Percentiles rank a stretch among this genome's conserved stretches.
Conservation (phyloP, 768 basidiomycete species). For the Lenzites betulinus region DNA sequence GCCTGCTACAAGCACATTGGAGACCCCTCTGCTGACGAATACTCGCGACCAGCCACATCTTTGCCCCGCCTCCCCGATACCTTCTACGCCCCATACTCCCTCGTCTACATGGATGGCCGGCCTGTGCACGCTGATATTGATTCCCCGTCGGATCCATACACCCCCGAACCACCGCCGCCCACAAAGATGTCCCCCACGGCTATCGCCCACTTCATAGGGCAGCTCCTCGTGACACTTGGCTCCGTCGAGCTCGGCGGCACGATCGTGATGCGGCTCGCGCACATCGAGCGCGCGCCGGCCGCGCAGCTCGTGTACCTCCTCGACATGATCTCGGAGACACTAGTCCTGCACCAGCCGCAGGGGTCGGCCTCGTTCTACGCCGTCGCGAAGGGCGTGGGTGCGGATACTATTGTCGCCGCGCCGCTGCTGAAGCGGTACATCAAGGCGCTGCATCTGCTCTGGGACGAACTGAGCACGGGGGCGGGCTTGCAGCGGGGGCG, state of each 20-base stretch:
- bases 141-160: too few species aligned
- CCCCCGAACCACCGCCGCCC: background rate
- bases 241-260: constrained; percentile 4
- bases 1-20: background rate
- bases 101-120: constrained; percentile 1
- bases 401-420: background rate
- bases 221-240: background rate
- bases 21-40: too few species aligned
- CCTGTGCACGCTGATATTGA: background rate
- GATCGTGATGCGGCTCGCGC: constrained; percentile 1
- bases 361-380: background rate
- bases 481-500: background rate
- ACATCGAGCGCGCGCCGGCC: constrained; percentile 3
- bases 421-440: background rate
- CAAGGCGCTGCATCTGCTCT: background rate
- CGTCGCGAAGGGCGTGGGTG: constrained; percentile 5
- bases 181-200: background rate
- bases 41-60: background rate
- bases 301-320: constrained; percentile 11
- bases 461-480: background rate
- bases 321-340: background rate
- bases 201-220: background rate
- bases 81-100: background rate
- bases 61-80: background rate
- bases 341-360: constrained; percentile 4